Percentiles rank a stretch among this genome's conserved stretches.
These are phyloP conservation scores for Scedosporium aurantiacum DNA, from an alignment of 2,329 filamentous ascomycete species.

Conservation along the genomic window DNA sequence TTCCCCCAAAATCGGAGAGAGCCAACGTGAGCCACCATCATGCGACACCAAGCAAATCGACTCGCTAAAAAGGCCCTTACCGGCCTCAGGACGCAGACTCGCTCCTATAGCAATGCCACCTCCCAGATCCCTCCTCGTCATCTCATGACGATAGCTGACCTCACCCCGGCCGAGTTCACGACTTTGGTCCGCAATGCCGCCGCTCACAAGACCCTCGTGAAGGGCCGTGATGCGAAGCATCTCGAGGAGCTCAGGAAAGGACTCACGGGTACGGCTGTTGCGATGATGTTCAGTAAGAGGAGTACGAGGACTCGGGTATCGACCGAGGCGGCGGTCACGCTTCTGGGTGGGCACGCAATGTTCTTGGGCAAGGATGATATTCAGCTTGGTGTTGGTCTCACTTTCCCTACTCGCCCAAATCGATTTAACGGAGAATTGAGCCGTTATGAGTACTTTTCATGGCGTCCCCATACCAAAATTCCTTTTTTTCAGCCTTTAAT, in stretches of 20 bases:
- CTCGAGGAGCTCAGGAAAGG: slow-evolving; percentile 48
- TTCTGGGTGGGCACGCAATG: slow-evolving; percentile 89
- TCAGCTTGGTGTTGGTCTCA: slow-evolving; percentile 64
- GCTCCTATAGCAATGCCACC: background rate
- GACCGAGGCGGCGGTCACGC: slow-evolving; percentile 80
- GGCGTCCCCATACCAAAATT: background rate
- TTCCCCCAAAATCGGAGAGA: background rate
- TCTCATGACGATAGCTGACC: slow-evolving; percentile 81
- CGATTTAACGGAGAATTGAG: background rate
- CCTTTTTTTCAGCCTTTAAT: background rate
- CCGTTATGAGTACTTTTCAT: background rate
- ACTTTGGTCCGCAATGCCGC: slow-evolving; percentile 75
- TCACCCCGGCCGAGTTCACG: slow-evolving; percentile 68
- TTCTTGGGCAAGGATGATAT: slow-evolving; percentile 95
- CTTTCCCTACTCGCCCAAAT: background rate
- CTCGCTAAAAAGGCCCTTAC: slow-evolving; percentile 1
- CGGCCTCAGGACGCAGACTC: slow-evolving; percentile 2
- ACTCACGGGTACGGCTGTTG: slow-evolving; percentile 69
- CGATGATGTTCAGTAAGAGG: slow-evolving; percentile 95
- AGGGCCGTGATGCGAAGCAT: slow-evolving; percentile 44
- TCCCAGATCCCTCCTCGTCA: slow-evolving; percentile 50
- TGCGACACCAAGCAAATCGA: slow-evolving; percentile 2
- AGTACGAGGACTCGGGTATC: slow-evolving; percentile 89
- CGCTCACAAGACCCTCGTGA: slow-evolving; percentile 65
- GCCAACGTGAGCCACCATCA: background rate